phyloP scores from a whole-genome alignment of 495 filamentous ascomycete species.

The Aspergillus steynii region DNA sequence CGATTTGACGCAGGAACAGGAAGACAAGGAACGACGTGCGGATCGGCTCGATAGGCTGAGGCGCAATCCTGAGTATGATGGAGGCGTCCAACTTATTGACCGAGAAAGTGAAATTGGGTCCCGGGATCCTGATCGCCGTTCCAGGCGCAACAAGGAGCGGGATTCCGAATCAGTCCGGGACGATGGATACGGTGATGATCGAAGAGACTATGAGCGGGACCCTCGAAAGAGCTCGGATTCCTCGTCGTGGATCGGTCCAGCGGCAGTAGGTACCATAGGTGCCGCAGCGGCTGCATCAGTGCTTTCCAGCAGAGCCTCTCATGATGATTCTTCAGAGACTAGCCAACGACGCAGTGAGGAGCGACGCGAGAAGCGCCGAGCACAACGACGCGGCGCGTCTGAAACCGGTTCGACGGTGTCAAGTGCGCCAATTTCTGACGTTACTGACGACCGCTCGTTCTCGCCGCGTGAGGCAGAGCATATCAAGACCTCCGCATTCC shows the following conservation, averaged over 20 bases:
- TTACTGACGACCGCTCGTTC: slow-evolving; percentile 16
- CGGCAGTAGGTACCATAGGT: slow-evolving; percentile 50
- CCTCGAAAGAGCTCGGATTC: slow-evolving; percentile 24
- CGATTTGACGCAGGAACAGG: slow-evolving; percentile 49
- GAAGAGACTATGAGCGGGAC: slow-evolving; percentile 10
- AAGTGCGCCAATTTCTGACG: slow-evolving; percentile 21
- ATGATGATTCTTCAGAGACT: slow-evolving; percentile 37
- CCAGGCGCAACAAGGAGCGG: slow-evolving; percentile 12
- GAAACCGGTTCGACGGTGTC: slow-evolving; percentile 24
- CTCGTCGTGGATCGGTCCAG: slow-evolving; percentile 44
- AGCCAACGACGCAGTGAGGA: slow-evolving; percentile 32
- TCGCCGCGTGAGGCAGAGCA: slow-evolving; percentile 14
- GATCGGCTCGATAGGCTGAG: slow-evolving; percentile 31
- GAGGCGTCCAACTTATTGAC: slow-evolving; percentile 35
- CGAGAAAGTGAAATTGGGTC: slow-evolving; percentile 25
- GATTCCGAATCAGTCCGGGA: slow-evolving; percentile 21
- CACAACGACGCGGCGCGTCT: slow-evolving; percentile 34
- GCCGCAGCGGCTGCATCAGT: slow-evolving; percentile 43
- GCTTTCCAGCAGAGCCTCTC: slow-evolving; percentile 38
- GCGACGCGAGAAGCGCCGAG: slow-evolving; percentile 40
- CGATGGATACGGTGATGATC: slow-evolving; percentile 23
- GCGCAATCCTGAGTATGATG: slow-evolving; percentile 28
- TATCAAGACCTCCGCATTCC: slow-evolving; percentile 27
- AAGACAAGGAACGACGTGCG: slow-evolving; percentile 42
- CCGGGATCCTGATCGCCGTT: slow-evolving; percentile 18